phyloP scores from a whole-genome alignment of 2,329 filamentous ascomycete genomes.

The Aureobasidium namibiae region DNA sequence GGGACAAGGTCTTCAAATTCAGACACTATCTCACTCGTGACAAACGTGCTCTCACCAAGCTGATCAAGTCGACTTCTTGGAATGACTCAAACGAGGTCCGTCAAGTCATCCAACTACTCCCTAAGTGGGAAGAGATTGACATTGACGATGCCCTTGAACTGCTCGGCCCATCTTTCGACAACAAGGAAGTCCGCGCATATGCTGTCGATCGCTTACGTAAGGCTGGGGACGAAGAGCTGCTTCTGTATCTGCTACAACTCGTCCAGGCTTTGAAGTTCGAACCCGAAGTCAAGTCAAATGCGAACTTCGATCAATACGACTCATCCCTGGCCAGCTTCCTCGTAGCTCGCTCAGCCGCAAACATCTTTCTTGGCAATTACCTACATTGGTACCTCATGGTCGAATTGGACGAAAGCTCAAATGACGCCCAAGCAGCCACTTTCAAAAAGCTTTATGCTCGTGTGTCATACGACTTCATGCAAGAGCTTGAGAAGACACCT shows the following conservation, averaged over 20 bases:
- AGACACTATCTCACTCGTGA: conserved; percentile 88
- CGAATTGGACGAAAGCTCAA: conserved; percentile 75
- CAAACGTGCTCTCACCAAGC: conserved; percentile 81
- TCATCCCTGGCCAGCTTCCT: conserved; percentile 86
- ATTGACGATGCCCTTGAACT: conserved; percentile 93
- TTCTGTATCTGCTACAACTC: conserved; percentile 85
- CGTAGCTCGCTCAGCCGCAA: conserved; percentile 77
- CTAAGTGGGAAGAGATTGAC: conserved; percentile 94
- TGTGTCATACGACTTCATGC: conserved; percentile 95
- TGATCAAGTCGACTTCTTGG: conserved; percentile 97
- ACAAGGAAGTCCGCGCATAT: conserved; percentile 79
- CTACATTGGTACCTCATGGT: conserved; percentile 99
- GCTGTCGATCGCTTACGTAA: conserved; percentile 88
- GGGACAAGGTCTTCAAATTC: conserved; percentile 96
- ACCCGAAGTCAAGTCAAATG: conserved; percentile 54
- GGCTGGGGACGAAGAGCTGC: conserved; percentile 82
- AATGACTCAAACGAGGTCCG: conserved; percentile 73
- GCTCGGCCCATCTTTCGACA: conserved; percentile 85
- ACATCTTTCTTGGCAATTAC: conserved; percentile 87
- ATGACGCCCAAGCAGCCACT: conserved; percentile 42
- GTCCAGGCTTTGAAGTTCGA: conserved; percentile 96
- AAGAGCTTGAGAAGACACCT: conserved; percentile 64
- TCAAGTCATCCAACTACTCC: conserved; percentile 81
- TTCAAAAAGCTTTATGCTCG: conserved; percentile 84
- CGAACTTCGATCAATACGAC: conserved; percentile 46